phyloP scores from a whole-genome alignment of 805 yeast species.

The Suhomyces canberraensis region DNA sequence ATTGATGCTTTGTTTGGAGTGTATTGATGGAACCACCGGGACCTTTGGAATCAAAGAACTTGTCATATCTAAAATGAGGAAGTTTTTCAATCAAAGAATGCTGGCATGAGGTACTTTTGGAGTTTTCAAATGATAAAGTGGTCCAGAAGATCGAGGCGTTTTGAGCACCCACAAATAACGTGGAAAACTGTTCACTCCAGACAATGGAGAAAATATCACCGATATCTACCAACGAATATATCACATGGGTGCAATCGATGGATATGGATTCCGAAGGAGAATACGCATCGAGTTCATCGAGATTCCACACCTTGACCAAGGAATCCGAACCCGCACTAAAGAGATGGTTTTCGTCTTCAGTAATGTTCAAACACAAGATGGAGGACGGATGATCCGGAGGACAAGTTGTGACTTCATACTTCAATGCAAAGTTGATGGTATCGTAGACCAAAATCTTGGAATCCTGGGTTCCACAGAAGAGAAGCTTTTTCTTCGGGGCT shows the following conservation, averaged over 20 bases:
- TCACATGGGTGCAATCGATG: conserved; percentile 53
- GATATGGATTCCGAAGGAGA: background rate
- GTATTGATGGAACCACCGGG: conserved; percentile 59
- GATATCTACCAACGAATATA: conserved; percentile 81
- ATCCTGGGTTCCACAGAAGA: conserved; percentile 91
- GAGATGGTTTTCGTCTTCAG: conserved; percentile 52
- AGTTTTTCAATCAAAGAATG: conserved; percentile 21
- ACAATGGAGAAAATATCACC: conserved; percentile 89
- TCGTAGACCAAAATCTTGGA: conserved; percentile 74
- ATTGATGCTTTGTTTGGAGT: conserved; percentile 26
- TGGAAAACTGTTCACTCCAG: conserved; percentile 57
- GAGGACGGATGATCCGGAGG: conserved; percentile 63
- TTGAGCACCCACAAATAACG: conserved; percentile 84
- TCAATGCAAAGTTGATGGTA: conserved; percentile 57
- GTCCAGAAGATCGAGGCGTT: conserved; percentile 86
- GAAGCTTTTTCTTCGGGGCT: conserved; percentile 51
- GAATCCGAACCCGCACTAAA: conserved; percentile 92
- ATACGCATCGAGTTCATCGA: conserved; percentile 28
- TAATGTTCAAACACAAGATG: conserved; percentile 65
- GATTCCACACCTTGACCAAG: conserved; percentile 79
- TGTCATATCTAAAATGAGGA: conserved; percentile 66
- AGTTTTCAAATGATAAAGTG: conserved; percentile 19
- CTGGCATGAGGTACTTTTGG: background rate
- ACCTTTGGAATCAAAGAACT: conserved; percentile 87
- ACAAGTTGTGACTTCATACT: conserved; percentile 37